Percentiles rank a stretch among this genome's conserved stretches.
Conservation (phyloP, 768 basidiomycete species). For the Phlebiopsis gigantea region DNA sequence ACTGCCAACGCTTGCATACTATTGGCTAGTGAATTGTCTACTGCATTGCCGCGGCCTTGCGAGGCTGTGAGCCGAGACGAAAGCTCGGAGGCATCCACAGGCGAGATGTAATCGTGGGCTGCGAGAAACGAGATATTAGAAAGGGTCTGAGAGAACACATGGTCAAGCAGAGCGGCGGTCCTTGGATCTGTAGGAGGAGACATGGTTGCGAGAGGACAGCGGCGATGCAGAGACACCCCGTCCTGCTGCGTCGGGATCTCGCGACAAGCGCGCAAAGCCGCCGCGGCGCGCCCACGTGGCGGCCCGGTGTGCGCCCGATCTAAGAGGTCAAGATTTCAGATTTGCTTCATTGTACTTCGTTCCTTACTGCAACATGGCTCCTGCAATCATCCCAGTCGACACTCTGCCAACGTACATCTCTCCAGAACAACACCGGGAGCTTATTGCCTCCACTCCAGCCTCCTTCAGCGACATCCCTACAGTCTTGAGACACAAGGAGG, state of each 20-base stretch:
- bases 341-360: background rate
- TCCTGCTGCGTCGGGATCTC: background rate
- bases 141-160: conserved; percentile 41
- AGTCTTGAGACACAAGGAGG: conserved; percentile 68
- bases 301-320: background rate
- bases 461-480: conserved; percentile 87
- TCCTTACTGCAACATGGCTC: conserved; percentile 13
- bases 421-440: conserved; percentile 58
- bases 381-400: conserved; percentile 28
- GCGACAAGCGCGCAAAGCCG: background rate
- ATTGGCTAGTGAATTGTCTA: conserved; percentile 11
- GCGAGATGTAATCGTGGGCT: conserved; percentile 35
- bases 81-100: conserved; percentile 36
- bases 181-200: conserved; percentile 20
- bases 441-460: conserved; percentile 75
- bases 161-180: conserved; percentile 47
- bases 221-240: background rate
- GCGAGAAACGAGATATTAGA: conserved; percentile 43
- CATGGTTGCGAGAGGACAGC: background rate
- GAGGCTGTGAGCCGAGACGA: conserved; percentile 31
- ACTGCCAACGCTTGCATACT: conserved; percentile 18
- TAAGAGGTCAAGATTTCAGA: background rate
- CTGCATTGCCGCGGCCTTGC: background rate
- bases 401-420: conserved; percentile 42
- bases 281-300: background rate